These are phyloP conservation scores for Mycena belliarum DNA, from an alignment of 768 basidiomycete genomes.

Conservation along the genomic window DNA sequence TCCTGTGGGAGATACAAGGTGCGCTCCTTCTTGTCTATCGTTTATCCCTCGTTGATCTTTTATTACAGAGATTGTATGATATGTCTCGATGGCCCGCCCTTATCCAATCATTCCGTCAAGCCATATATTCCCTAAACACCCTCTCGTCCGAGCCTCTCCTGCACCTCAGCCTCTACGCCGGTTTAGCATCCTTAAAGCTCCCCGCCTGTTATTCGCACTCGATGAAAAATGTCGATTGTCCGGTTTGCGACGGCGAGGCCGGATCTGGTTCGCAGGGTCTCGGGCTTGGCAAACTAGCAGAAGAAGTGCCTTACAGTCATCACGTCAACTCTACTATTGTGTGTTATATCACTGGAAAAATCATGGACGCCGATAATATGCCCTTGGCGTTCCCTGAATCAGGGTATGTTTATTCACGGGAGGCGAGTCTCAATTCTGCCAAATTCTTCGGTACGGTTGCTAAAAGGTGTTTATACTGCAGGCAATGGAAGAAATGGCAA, in stretches of 20 bases:
- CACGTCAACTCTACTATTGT: conserved; percentile 96
- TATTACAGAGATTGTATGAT: conserved; percentile 77
- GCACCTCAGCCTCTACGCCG: conserved; percentile 86
- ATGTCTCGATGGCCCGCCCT: conserved; percentile 74
- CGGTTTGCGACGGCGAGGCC: conserved; percentile 74
- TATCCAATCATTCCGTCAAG: conserved; percentile 76
- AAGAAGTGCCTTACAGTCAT: conserved; percentile 89
- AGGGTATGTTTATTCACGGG: conserved; percentile 90
- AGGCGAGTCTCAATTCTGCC: conserved; percentile 50
- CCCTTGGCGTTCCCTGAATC: conserved; percentile 85
- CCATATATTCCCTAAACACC: conserved; percentile 85
- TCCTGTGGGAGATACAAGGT: conserved; percentile 82
- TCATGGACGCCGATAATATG: conserved; percentile 94
- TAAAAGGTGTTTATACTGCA: conserved; percentile 33
- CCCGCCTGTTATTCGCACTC: conserved; percentile 73
- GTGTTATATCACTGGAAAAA: conserved; percentile 85
- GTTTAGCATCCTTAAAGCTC: conserved; percentile 86
- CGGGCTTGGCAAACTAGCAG: conserved; percentile 72
- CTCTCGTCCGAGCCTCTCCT: conserved; percentile 87
- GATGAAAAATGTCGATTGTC: conserved; percentile 83
- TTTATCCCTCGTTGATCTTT: neutral
- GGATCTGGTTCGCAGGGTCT: conserved; percentile 37
- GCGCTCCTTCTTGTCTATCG: neutral
- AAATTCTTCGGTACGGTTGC: neutral
- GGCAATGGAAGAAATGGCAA: conserved; percentile 88